phyloP scores from a whole-genome alignment of 495 filamentous ascomycete genomes.

The Talaromyces thailandensis region DNA sequence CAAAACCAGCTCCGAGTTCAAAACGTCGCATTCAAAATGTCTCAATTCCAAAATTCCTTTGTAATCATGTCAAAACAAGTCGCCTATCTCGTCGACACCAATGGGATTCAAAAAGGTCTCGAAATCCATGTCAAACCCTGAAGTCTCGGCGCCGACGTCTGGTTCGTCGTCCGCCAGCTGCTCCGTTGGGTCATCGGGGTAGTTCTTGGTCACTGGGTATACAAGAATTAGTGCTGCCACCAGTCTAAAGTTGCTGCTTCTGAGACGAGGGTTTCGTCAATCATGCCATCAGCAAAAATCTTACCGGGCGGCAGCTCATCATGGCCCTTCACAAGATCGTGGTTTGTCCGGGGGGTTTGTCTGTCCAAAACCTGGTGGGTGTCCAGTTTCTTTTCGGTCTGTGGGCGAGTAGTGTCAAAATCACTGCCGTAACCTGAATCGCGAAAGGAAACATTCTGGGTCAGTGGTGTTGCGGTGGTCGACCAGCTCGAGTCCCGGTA shows the following conservation, averaged over 20 bases:
- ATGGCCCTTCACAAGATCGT: not conserved
- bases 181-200: not conserved
- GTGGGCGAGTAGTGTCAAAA: not conserved
- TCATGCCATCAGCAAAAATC: constrained; percentile 4
- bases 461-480: not conserved
- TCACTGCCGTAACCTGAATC: not conserved
- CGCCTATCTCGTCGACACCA: not conserved
- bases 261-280: not conserved
- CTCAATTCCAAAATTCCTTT: not conserved
- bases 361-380: not conserved
- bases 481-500: constrained; percentile 2
- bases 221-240: constrained; percentile 2
- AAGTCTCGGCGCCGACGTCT: not conserved
- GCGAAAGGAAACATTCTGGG: not conserved
- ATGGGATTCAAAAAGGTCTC: not conserved
- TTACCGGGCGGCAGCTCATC: not conserved
- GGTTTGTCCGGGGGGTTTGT: not conserved
- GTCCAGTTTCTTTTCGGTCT: not conserved
- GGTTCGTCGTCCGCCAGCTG: not conserved
- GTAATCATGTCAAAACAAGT: not conserved
- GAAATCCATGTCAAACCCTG: not conserved
- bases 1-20: not conserved
- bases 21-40: not conserved
- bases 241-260: constrained; percentile 1
- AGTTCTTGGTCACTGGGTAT: not conserved